Evolutionary conservation across 176 grass and related monocot species (phyloP), one percentile per base, ranked within the genome.

Genomic region (Avena eriantha): DNA sequence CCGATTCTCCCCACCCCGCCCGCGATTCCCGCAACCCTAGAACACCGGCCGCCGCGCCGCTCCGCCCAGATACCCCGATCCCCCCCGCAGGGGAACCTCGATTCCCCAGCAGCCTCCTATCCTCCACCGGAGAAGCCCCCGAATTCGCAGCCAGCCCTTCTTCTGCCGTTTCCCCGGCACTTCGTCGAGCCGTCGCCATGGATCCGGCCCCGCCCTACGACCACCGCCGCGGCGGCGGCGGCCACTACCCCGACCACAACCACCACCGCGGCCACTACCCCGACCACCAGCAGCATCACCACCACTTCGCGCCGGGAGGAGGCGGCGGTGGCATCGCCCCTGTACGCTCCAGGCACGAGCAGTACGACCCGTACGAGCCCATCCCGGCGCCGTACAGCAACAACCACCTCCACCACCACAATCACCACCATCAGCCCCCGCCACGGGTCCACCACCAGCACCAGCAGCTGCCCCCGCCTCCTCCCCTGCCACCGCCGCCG

Each of bases 401-500:
- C 21, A 21, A 2, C 7, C 47, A 41, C 49, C 34, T 46, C 33
- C 10, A 23, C 34, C 68, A 78, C 81, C 81, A 56, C 78, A 65
- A 21, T 74, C 29, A 10, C 36, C n/a, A 22, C 57, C 21, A 7
- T 2, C 48, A 21, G 5, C 55, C 55, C 76, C 55, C 76, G 4
- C 19, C 65, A 21, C 69, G 46, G 83, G 68, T 69, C 18, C 77
- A 64, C n/a, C 53, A 56, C 77, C 64, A 53, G 63, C 74, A 66
- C 53, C 84, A 39, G 79, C 85, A 49, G 31, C 59, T 24, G 34
- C 85, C 57, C 39, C 64, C 69, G 19, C 89, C 86, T 0, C 43
- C 87, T 41, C 55, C 89, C 10, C 23, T 79, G 21, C 55, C 76
- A 18, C 43, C 85, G 45, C 81, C 78, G 81, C 86, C 84, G 69